These are phyloP conservation scores for Avena eriantha DNA, from an alignment of 176 grass and related monocot genomes.

Conservation along the genomic window DNA sequence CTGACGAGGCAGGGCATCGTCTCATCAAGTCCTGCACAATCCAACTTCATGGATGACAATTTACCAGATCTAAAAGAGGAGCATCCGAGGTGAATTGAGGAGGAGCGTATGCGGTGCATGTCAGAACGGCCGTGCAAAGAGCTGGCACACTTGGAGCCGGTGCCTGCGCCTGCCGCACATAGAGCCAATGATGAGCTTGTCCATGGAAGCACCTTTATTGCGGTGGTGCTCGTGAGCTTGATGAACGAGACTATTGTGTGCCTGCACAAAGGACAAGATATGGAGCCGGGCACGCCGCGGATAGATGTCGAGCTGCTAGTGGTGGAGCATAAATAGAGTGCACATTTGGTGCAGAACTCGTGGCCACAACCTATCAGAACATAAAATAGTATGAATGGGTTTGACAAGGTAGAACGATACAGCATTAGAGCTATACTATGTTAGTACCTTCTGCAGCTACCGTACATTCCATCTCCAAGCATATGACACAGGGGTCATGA, in stretches of 20 bases:
- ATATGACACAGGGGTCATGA: conserved; percentile 85
- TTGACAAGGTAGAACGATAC: conserved; percentile 5
- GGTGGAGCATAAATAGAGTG: conserved; percentile 91
- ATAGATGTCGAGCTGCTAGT: conserved; percentile 56
- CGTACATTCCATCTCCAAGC: conserved; percentile 90
- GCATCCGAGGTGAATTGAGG: conserved; percentile 63
- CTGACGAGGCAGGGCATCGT: conserved; percentile 60
- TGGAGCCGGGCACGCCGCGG: conserved; percentile 65
- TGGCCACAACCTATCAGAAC: conserved; percentile 77
- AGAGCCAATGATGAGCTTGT: conserved; percentile 58
- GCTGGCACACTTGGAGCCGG: neutral
- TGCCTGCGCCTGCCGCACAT: conserved; percentile 42
- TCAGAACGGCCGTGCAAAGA: conserved; percentile 31
- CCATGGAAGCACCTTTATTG: conserved; percentile 68
- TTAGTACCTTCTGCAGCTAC: conserved; percentile 84
- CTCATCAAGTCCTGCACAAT: conserved; percentile 60
- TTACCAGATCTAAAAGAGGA: conserved; percentile 68
- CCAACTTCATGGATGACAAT: conserved; percentile 59
- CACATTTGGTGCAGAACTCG: conserved; percentile 96
- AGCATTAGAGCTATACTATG: neutral
- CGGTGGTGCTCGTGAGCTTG: conserved; percentile 58
- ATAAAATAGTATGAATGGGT: neutral
- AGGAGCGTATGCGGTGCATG: conserved; percentile 38
- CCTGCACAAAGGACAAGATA: conserved; percentile 89
- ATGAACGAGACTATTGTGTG: conserved; percentile 71